Conservation (phyloP, 2,329 filamentous ascomycete species). For the Neophaeococcomyces mojaviensis region DNA sequence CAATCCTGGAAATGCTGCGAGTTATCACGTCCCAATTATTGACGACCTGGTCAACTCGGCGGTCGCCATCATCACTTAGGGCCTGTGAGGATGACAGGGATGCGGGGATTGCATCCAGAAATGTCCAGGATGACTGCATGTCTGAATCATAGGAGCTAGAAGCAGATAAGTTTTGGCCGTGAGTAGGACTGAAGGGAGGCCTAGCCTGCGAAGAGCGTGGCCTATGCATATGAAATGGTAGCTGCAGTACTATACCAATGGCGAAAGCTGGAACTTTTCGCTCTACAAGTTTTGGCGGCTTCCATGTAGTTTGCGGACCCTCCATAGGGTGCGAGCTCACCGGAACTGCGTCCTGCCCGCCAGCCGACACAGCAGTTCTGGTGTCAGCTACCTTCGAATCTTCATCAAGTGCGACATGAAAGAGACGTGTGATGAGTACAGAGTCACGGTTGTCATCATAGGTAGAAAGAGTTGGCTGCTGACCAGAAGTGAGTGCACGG, state of each 20-base stretch:
- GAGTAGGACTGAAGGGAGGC: slow-evolving; percentile 10
- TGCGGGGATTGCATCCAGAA: slow-evolving; percentile 23
- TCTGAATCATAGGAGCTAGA: slow-evolving; percentile 22
- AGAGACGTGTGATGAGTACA: slow-evolving; percentile 52
- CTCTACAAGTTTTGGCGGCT: slow-evolving; percentile 42
- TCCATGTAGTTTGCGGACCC: slow-evolving; percentile 15
- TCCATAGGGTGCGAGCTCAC: neutral
- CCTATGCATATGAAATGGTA: slow-evolving; percentile 22
- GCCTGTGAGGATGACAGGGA: slow-evolving; percentile 14
- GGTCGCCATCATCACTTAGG: slow-evolving; percentile 30
- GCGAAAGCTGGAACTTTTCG: slow-evolving; percentile 53
- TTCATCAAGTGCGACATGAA: slow-evolving; percentile 49
- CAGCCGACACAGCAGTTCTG: slow-evolving; percentile 13
- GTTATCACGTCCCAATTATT: slow-evolving; percentile 55
- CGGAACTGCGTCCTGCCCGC: neutral
- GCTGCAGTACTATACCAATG: slow-evolving; percentile 49
- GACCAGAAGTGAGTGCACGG: slow-evolving; percentile 33
- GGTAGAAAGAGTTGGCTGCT: slow-evolving; percentile 17
- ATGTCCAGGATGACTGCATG: slow-evolving; percentile 21
- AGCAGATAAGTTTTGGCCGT: slow-evolving; percentile 9
- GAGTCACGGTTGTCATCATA: slow-evolving; percentile 37
- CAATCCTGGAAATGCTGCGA: slow-evolving; percentile 47
- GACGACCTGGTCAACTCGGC: slow-evolving; percentile 48
- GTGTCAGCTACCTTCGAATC: slow-evolving; percentile 29
- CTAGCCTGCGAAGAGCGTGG: slow-evolving; percentile 32